Base-by-base conservation (phyloP, 2,329 filamentous ascomycete species). In the Cyphellophora europaea region DNA sequence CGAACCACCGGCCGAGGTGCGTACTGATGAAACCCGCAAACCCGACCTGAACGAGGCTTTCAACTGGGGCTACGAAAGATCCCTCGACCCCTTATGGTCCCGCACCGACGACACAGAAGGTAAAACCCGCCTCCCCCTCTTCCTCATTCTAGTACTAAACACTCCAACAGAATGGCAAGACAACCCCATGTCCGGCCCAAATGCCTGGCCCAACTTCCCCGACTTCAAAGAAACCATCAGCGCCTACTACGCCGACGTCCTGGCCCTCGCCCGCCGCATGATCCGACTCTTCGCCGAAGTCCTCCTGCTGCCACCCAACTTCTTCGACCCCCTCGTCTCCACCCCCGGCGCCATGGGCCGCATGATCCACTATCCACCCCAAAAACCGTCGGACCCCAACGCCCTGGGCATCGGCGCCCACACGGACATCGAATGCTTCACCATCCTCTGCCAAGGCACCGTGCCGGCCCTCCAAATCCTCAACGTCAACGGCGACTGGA, bases 81-180 rank as follows among this genome's bases (percentile, higher is more conserved):
- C 30, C 3, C 27, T 50, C 4, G 48, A 50, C 36, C 48, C 48
- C n/a, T n/a, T n/a, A n/a, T n/a, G n/a, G 48, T 76, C 78, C 45
- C 74, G 74, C 2, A 56, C 71, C 2, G 73, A 78, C 40, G 69
- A 74, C 48, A 51, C 84, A 36, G 62, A 67, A 0, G 74, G 65
- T 6, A 32, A 8, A 8, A n/a, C n/a, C n/a, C n/a, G n/a, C n/a
- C n/a, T n/a, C n/a, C n/a, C n/a, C n/a, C n/a, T n/a, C n/a, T n/a
- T n/a, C n/a, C n/a, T n/a, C n/a, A n/a, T n/a, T n/a, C n/a, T n/a
- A n/a, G n/a, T n/a, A n/a, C n/a, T n/a, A n/a, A n/a, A n/a, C 8
- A 25, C 21, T n/a, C 21, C 8, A n/a, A 8, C 21, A 25, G 21
- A 25, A 8, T 25, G 21, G 21, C 8, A n/a, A 8, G 21, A 25